Base-by-base conservation (phyloP, 2,329 filamentous ascomycete genomes). In the Sporothrix brasiliensis region DNA sequence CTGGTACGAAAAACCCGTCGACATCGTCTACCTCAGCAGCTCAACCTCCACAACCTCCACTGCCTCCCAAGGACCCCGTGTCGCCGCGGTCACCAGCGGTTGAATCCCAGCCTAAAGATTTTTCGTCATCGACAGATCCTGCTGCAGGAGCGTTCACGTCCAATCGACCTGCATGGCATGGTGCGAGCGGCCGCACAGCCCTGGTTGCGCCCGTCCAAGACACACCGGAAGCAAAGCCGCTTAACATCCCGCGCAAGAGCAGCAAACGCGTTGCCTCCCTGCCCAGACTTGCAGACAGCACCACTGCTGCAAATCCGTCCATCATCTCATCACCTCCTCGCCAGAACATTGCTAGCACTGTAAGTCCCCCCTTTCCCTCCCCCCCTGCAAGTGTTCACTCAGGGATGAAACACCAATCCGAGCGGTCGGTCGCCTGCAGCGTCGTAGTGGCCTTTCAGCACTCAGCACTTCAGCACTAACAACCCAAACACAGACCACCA, bases 131-230 rank as follows among this genome's bases (percentile, higher is more conserved):
- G 3, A 74, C 72, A 2, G 79, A 79, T 74, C 79, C 76, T 73
- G 81, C 76, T 14, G 80, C 76, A 1, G 74, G 76, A 27, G 78
- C 78, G 74, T 75, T 80, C 75, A 73, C 77, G 75, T 72, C 79
- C 34, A 81, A 76, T 67, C 82, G 84, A 27, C 87, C 88, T 5
- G 84, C 88, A 70, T 93, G 91, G 91, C 89, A 89, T 75, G 91
- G 91, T 21, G 88, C 88, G 50, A 92, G 89, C 77, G 91, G 91
- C 39, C 87, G 91, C 73, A 84, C 85, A 54, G 82, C 86, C 49
- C 83, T 92, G 70, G 85, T 91, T 47, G 84, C 85, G 58, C 88
- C 90, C 3, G 85, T 92, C 50, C 85, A 83, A 76, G 89, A 92
- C 76, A 86, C 87, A 49, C 81, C 81, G 54, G 80, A 82, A 71